Percentiles rank a stretch among this genome's conserved stretches.
phyloP scores from a whole-genome alignment of 805 yeast genomes.

The Sugiyamaella qingdaonensis region DNA sequence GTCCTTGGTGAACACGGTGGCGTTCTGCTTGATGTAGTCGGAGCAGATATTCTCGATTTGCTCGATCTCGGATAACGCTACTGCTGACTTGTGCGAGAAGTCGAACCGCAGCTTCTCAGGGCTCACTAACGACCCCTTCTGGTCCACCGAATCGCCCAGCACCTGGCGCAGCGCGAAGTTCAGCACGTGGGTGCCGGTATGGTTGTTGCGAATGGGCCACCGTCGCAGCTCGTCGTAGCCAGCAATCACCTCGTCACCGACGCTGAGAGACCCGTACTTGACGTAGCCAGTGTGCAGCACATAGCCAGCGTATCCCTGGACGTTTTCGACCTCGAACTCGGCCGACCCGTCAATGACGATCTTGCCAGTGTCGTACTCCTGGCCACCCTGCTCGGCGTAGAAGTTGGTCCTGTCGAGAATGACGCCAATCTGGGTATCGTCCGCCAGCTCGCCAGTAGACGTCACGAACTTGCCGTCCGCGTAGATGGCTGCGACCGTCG shows the following conservation, averaged over 20 bases:
- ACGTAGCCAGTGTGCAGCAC: conserved; percentile 90
- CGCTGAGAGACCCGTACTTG: conserved; percentile 67
- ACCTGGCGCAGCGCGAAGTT: conserved; percentile 84
- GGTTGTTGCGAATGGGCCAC: conserved; percentile 95
- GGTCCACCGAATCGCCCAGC: conserved; percentile 85
- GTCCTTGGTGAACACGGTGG: conserved; percentile 75
- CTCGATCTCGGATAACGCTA: conserved; percentile 64
- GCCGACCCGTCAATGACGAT: conserved; percentile 81
- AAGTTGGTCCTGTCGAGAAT: conserved; percentile 87
- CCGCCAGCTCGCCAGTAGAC: conserved; percentile 33
- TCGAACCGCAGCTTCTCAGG: conserved; percentile 95
- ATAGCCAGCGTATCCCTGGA: conserved; percentile 89
- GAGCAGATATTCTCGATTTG: conserved; percentile 74
- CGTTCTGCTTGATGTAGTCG: conserved; percentile 64
- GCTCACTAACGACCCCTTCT: conserved; percentile 94
- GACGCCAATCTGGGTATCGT: conserved; percentile 64
- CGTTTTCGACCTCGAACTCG: conserved; percentile 88
- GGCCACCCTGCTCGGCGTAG: conserved; percentile 99
- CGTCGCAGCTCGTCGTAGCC: conserved; percentile 90
- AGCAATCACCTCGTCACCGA: conserved; percentile 72
- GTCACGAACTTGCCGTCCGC: conserved; percentile 58
- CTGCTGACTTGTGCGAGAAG: conserved; percentile 87
- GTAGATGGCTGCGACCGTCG: conserved; percentile 68
- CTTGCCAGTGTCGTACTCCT: conserved; percentile 92
- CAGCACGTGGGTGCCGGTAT: conserved; percentile 95